Conservation (phyloP, 768 basidiomycete genomes). For the Phlebiopsis flavidoalba region DNA sequence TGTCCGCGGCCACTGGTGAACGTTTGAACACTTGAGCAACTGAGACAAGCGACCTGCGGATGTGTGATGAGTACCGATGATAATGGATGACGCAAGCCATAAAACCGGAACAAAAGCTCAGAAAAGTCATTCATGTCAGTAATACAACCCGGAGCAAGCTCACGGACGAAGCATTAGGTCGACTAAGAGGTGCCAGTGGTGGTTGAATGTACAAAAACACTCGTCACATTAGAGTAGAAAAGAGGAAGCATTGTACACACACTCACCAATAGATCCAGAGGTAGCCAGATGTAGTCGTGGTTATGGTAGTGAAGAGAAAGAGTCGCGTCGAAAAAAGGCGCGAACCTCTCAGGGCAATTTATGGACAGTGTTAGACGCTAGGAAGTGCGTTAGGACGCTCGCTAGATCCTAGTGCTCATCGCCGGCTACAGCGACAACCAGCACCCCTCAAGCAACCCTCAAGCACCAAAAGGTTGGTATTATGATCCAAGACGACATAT, state of each 20-base stretch:
- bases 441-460: conserved; percentile 6
- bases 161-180: conserved; percentile 48
- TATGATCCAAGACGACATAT: conserved; percentile 3
- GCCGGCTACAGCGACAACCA: conserved; percentile 9
- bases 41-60: conserved; percentile 1
- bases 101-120: conserved; percentile 28
- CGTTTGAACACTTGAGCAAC: neutral
- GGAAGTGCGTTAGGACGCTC: neutral
- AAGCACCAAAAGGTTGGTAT: conserved; percentile 10
- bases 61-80: neutral
- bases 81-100: neutral
- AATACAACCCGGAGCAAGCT: conserved; percentile 38
- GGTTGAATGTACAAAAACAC: conserved; percentile 73
- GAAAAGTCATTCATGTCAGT: conserved; percentile 74
- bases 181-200: conserved; percentile 91
- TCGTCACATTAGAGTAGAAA: conserved; percentile 55
- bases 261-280: neutral
- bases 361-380: neutral
- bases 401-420: neutral
- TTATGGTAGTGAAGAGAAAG: neutral
- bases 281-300: neutral
- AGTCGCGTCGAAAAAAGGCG: neutral
- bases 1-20: neutral
- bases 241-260: conserved; percentile 15
- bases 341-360: neutral